Evolutionary conservation across 108 stramenopile genomes (phyloP), one percentile per base, ranked within the genome.

Genomic region (Skeletonema grethae): DNA sequence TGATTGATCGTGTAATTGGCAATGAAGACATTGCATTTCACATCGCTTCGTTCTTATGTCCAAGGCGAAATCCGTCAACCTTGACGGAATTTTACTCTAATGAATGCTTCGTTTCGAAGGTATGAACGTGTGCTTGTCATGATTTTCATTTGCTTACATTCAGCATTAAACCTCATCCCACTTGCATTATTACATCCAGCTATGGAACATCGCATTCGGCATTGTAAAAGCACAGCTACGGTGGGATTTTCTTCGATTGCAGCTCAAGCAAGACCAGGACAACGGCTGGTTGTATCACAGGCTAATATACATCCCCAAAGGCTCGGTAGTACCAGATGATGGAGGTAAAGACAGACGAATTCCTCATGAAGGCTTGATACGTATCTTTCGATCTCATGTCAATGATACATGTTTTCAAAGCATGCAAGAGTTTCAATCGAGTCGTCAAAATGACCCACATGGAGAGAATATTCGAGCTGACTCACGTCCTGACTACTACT

Each of bases 301-400:
- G 16, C 13, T 63, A 18, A 16, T 39, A 4, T 63, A 63, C 62
- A 25, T 25, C 15, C 62, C 62, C 7, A 53, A 53, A 53, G 50
- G 50, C 6, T 20, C 20, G 50, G 20, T 4, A 53, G 22, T 53
- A 53, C 50, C 50, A 53, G 8, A 8, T 53, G 50, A 22, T 22
- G 50, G 50, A 53, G 18, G 50, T n/a, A 10, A 22, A 22, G 22
- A 41, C 36, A 41, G 10, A 36, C 18, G 8, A 11, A 60, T 67
- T 48, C 65, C 65, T 22, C 57, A 30, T 24, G 73, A 75, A 48
- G 73, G 73, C 11, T 48, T 39, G 15, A 7, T 75, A 29, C 57
- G 65, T n/a, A 67, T 75, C 8, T 75, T 67, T 46, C 65, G 65
- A 12, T 75, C 73, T 30, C 58, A 55, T 12, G 56, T 65, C 65